phyloP scores from a whole-genome alignment of 140 eudicot genomes.

The Cichorium intybus region DNA sequence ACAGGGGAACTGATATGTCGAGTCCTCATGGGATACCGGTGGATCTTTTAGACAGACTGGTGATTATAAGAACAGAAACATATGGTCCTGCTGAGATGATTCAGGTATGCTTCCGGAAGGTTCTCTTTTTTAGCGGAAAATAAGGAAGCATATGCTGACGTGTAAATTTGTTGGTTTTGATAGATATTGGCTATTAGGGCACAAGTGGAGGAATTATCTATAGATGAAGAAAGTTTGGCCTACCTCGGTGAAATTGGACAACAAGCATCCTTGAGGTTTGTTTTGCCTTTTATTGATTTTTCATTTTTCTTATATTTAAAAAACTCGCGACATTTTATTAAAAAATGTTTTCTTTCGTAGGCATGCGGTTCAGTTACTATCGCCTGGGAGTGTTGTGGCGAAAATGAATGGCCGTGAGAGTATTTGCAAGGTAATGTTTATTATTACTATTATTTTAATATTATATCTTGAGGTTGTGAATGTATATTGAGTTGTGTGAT shows the following conservation, averaged over 20 bases:
- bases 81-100: slow-evolving; percentile 96
- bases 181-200: slow-evolving; percentile 96
- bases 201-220: slow-evolving; percentile 81
- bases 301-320: not conserved
- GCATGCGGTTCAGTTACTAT: slow-evolving; percentile 87
- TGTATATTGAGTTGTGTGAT: not conserved
- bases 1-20: slow-evolving; percentile 93
- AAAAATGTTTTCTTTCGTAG: slow-evolving; percentile 30
- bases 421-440: slow-evolving; percentile 75
- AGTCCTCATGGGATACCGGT: slow-evolving; percentile 99
- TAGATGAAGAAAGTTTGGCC: slow-evolving; percentile 94
- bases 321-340: not conserved
- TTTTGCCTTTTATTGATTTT: not conserved
- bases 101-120: slow-evolving; percentile 51
- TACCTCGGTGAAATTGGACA: slow-evolving; percentile 91
- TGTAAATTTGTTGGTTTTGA: slow-evolving; percentile 1
- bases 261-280: slow-evolving; percentile 82
- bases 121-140: not conserved
- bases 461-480: not conserved
- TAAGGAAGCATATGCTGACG: slow-evolving; percentile 1
- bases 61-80: slow-evolving; percentile 79
- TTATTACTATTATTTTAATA: not conserved
- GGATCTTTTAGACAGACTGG: slow-evolving; percentile 86
- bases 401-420: slow-evolving; percentile 89
- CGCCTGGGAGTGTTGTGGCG: slow-evolving; percentile 87